Base-by-base conservation (phyloP, 768 basidiomycete species). In the Rhodotorula graminis region DNA sequence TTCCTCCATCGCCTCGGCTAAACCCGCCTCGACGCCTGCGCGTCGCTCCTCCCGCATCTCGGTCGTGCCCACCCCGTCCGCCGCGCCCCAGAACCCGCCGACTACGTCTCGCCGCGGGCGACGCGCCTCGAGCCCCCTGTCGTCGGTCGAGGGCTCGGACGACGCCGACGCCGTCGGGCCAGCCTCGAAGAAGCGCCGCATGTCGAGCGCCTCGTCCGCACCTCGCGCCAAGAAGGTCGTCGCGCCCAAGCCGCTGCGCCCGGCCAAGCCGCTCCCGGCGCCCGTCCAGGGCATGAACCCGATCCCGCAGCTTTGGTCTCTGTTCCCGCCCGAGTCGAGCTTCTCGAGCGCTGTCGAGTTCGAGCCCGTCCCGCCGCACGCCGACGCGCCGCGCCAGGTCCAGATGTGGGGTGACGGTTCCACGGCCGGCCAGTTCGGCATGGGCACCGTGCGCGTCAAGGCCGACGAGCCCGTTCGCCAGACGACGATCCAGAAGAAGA, bases 381-480 rank as follows among this genome's bases (percentile, higher is more conserved):
- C 15, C 1, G 69, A 67, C 16, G 58, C 60, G 7, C 65, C 72
- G 1, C 67, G 76, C 19, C 59, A 69, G 55, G 84, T 93, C 27
- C 95, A 93, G 74, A 88, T 86, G 15, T 97, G 91, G 87, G 95
- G 95, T 14, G 88, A 81, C 27, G 93, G 93, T 40, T 93, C 95
- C 81, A 92, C 93, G 82, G 10, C 23, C 27, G 94, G 93, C 44
- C 94, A 98, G 81, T 90, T 96, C 78, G 96, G 94, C 46, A 86
- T 95, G 84, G 95, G 95, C 7, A 87, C 88, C 74, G 16, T 31
- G 4, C n/a, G 44, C 19, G 29, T 4, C 37, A 79, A 83, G 61
- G 82, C 92, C 46, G 87, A 84, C 69, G 92, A 95, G 81, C 85
- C 89, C 67, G 82, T 85, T 65, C 89, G 88, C 74, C 93, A 93